A percentile compares a stretch with the other conserved stretches of the same genome.
These are phyloP conservation scores for Sarcocystis neurona DNA, from an alignment of 169 alveolate genomes.

Conservation along the genomic window DNA sequence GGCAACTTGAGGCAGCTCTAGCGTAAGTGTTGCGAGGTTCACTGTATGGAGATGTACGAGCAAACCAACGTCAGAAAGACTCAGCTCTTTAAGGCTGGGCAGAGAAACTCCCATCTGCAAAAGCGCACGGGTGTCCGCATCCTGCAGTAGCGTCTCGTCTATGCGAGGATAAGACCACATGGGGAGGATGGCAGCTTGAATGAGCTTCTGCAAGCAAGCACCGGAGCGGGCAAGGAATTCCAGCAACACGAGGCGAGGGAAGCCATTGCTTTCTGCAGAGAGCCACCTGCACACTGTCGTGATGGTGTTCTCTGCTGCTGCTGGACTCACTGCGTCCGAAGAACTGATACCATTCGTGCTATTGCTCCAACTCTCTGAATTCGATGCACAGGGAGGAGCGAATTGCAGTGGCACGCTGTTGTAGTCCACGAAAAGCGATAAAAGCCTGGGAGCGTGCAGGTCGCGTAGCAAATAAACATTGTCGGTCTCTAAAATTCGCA, in stretches of 20 bases:
- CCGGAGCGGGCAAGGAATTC: constrained; percentile 24
- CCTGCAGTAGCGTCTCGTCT: not conserved
- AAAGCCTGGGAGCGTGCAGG: not conserved
- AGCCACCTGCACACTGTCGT: not conserved
- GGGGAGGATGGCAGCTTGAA: constrained; percentile 12
- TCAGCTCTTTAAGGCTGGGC: not conserved
- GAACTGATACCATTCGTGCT: too few relatives aligned
- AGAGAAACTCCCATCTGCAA: not conserved
- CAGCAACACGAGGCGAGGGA: not conserved
- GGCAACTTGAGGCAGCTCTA: not conserved
- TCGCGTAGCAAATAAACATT: not conserved
- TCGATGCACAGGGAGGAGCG: not conserved
- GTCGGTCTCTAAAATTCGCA: constrained; percentile 8
- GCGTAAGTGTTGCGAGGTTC: not conserved
- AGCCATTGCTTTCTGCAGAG: not conserved
- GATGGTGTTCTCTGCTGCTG: not conserved
- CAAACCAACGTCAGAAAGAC: not conserved
- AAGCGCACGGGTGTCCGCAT: not conserved
- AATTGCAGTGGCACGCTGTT: too few relatives aligned
- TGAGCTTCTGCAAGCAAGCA: not conserved
- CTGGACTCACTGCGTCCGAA: not conserved
- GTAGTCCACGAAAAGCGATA: constrained; percentile 30
- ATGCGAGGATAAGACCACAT: not conserved
- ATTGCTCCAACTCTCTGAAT: too few relatives aligned
- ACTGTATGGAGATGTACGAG: not conserved